Percentiles rank a stretch among this genome's conserved stretches.
These are phyloP conservation scores for Ceratocystis huliohia DNA, from an alignment of 2,329 filamentous ascomycete species.

Conservation along the genomic window DNA sequence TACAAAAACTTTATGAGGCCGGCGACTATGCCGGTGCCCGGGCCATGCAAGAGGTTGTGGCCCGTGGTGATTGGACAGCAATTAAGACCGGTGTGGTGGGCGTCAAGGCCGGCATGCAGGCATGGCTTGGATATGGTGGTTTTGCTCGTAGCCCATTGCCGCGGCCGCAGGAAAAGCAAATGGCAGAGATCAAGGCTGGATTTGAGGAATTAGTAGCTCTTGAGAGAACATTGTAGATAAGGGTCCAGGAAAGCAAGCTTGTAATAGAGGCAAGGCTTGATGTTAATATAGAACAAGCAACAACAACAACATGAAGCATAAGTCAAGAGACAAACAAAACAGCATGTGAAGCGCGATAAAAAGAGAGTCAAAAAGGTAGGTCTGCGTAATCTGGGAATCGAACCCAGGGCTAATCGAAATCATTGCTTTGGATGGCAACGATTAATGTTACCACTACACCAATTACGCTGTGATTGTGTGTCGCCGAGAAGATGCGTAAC, in stretches of 20 bases:
- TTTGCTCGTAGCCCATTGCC: slow-evolving; percentile 32
- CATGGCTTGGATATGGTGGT: slow-evolving; percentile 31
- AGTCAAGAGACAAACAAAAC: neutral
- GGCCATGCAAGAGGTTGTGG: slow-evolving; percentile 31
- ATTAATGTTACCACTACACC: neutral
- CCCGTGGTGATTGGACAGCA: slow-evolving; percentile 36
- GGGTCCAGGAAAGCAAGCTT: too few species aligned
- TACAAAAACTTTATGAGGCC: slow-evolving; percentile 28
- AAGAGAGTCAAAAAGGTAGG: neutral
- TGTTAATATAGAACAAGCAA: too few species aligned
- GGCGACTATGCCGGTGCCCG: slow-evolving; percentile 29
- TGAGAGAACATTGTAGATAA: slow-evolving; percentile 22
- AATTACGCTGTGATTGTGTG: neutral
- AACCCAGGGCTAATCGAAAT: slow-evolving; percentile 7
- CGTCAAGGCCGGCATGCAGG: slow-evolving; percentile 35
- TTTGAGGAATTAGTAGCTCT: slow-evolving; percentile 29
- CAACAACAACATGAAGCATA: neutral
- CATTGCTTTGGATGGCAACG: neutral
- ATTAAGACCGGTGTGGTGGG: slow-evolving; percentile 38
- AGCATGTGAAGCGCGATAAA: neutral
- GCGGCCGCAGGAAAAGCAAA: slow-evolving; percentile 27
- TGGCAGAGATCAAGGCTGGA: slow-evolving; percentile 29
- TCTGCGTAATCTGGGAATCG: neutral
- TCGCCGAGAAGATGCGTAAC: neutral
- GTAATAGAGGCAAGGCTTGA: too few species aligned